phyloP scores from a whole-genome alignment of 1,284 basidiomycete species.

The Ustilago sp. region DNA sequence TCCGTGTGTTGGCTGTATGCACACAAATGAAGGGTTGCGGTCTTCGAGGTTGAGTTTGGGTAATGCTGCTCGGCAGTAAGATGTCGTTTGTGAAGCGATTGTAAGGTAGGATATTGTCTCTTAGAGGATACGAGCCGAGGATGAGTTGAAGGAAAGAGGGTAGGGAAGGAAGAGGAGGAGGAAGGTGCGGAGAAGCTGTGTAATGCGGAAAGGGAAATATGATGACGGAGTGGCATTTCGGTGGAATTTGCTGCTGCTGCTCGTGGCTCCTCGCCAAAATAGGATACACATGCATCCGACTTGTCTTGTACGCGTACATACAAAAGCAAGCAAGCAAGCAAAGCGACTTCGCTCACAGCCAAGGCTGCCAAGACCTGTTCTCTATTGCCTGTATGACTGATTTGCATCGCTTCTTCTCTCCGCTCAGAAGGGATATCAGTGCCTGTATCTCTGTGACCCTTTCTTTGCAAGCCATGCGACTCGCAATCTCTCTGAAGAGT shows the following conservation, averaged over 20 bases:
- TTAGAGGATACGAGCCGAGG: background rate
- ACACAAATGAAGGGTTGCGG: background rate
- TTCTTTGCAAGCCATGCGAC: too few species aligned
- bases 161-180: background rate
- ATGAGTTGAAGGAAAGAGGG: background rate
- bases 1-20: background rate
- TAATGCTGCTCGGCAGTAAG: background rate
- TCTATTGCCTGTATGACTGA: too few species aligned
- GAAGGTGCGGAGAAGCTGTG: background rate
- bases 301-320: background rate
- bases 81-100: background rate
- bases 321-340: background rate
- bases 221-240: conserved; percentile 1
- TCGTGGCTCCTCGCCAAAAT: conserved; percentile 14
- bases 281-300: conserved; percentile 8
- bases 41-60: background rate
- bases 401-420: too few species aligned
- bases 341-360: background rate
- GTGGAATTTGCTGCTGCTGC: background rate
- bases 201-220: background rate
- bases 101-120: background rate
- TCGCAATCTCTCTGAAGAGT: background rate
- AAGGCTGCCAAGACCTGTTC: too few species aligned
- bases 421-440: background rate
- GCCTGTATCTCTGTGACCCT: too few species aligned